These are phyloP conservation scores for Oryza meridionalis DNA, from an alignment of 176 grass and related monocot genomes.

Conservation along the genomic window DNA sequence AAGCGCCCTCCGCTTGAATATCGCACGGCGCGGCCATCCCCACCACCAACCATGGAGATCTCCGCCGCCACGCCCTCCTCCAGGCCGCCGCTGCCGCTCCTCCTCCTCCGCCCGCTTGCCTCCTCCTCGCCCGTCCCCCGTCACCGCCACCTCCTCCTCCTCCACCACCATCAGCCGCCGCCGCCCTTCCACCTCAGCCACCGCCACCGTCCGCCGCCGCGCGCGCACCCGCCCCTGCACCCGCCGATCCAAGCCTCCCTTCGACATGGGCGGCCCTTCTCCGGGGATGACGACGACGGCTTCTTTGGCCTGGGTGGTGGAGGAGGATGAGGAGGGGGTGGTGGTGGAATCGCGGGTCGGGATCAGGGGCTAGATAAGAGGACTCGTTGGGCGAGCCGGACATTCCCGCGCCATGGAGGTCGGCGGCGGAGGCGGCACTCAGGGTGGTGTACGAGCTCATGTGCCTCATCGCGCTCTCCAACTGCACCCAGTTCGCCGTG, in stretches of 20 bases:
- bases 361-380: slow-evolving; percentile 35
- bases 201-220: slow-evolving; percentile 50
- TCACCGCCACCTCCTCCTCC: slow-evolving; percentile 4
- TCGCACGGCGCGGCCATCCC: background rate
- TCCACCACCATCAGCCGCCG: background rate
- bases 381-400: slow-evolving; percentile 25
- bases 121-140: background rate
- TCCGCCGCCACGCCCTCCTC: slow-evolving; percentile 36
- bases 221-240: slow-evolving; percentile 46
- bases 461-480: slow-evolving; percentile 65
- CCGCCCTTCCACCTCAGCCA: slow-evolving; percentile 30
- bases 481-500: slow-evolving; percentile 64
- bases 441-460: slow-evolving; percentile 59
- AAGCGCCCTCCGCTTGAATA: too few relatives aligned
- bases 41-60: slow-evolving; percentile 34
- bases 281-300: slow-evolving; percentile 44
- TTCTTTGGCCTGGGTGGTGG: slow-evolving; percentile 22
- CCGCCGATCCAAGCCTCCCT: slow-evolving; percentile 36
- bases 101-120: slow-evolving; percentile 33
- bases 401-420: slow-evolving; percentile 31
- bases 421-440: slow-evolving; percentile 37
- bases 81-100: background rate
- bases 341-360: slow-evolving; percentile 33
- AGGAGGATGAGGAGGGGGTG: background rate
- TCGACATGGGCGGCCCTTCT: slow-evolving; percentile 46